A percentile compares a stretch with the other conserved stretches of the same genome.
Conservation (phyloP, 2,329 filamentous ascomycete species). For the Colletotrichum orchidophilum region DNA sequence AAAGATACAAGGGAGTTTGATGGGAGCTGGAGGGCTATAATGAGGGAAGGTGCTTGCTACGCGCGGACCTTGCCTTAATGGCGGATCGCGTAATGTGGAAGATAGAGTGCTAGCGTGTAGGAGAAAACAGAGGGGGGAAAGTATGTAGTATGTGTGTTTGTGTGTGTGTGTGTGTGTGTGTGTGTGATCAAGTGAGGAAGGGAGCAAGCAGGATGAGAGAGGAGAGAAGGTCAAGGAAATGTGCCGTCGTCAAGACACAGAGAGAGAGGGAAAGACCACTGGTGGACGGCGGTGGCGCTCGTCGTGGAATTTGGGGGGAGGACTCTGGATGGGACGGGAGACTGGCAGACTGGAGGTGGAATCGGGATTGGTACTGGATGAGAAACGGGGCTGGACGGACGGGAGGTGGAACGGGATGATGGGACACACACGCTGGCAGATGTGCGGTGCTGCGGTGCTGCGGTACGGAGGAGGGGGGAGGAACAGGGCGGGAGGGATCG, state of each 20-base stretch:
- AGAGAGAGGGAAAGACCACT: not conserved
- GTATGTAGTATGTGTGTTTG: not conserved
- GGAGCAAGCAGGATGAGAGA: not conserved
- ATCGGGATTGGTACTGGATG: constrained; percentile 2
- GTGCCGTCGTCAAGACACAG: constrained; percentile 2
- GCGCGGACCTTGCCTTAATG: constrained; percentile 17
- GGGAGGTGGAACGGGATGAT: constrained; percentile 4
- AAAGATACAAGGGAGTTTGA: constrained; percentile 22
- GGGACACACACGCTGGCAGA: constrained; percentile 1
- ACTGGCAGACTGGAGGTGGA: not conserved
- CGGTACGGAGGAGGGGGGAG: not conserved
- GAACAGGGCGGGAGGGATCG: not conserved
- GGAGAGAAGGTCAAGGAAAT: not conserved
- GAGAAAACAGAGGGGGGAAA: not conserved
- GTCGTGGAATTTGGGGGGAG: constrained; percentile 23
- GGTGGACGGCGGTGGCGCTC: constrained; percentile 3
- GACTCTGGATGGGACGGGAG: not conserved
- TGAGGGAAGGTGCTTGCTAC: constrained; percentile 13
- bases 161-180: not conserved
- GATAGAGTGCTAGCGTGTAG: constrained; percentile 1
- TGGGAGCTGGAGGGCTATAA: constrained; percentile 18
- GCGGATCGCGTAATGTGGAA: not conserved
- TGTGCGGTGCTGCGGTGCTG: not conserved
- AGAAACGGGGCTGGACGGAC: not conserved
- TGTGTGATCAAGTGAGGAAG: not conserved